Percentiles rank a stretch among this genome's conserved stretches.
phyloP scores from a whole-genome alignment of 257 asterid genomes.

The Solanum etuberosum region DNA sequence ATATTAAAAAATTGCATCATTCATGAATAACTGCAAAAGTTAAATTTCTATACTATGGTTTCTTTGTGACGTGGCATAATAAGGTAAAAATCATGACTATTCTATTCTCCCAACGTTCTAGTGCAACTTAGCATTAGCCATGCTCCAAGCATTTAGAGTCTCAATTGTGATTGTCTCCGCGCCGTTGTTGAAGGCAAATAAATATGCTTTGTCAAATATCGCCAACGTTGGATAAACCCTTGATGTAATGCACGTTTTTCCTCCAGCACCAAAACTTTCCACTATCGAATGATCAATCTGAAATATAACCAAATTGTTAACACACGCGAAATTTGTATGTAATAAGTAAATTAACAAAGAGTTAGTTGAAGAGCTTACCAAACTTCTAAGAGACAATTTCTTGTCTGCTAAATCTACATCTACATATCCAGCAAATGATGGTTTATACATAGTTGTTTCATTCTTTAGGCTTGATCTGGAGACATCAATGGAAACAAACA shows the following conservation, averaged over 20 bases:
- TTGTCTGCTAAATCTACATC: conserved; percentile 5
- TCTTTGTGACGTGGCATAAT: background rate
- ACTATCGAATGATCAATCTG: conserved; percentile 12
- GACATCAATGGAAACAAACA: background rate
- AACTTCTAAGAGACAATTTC: conserved; percentile 8
- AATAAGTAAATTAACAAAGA: background rate
- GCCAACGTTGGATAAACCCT: conserved; percentile 9
- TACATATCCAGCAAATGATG: conserved; percentile 8
- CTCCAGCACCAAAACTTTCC: conserved; percentile 10
- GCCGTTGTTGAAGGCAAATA: conserved; percentile 4
- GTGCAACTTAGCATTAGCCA: background rate
- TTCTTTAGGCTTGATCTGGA: background rate
- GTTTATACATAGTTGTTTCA: background rate
- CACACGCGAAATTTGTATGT: background rate
- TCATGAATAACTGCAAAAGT: background rate
- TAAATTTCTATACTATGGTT: background rate
- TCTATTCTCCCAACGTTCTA: background rate
- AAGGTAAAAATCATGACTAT: background rate
- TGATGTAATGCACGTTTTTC: conserved; percentile 4
- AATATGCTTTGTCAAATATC: background rate
- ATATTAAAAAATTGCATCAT: background rate
- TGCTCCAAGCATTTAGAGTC: conserved; percentile 4
- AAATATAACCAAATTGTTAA: background rate
- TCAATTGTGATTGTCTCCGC: background rate
- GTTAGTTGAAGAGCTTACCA: background rate